A percentile compares a stretch with the other conserved stretches of the same genome.
phyloP scores from a whole-genome alignment of 495 filamentous ascomycete genomes.

The Xylaria curta region DNA sequence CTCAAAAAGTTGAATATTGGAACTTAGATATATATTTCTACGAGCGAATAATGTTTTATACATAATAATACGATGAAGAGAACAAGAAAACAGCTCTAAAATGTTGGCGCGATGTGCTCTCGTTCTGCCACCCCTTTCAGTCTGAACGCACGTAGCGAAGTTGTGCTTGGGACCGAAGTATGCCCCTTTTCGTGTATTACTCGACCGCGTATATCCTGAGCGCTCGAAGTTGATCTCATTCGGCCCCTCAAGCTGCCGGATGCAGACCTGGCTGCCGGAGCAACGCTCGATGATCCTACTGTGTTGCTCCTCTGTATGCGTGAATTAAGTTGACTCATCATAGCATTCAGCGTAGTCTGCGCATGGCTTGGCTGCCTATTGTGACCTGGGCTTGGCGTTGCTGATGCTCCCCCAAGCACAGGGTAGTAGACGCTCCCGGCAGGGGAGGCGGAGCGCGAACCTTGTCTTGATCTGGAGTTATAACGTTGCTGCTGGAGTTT shows the following conservation, averaged over 20 bases:
- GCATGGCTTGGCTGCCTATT: background rate
- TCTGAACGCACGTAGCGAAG: conserved; percentile 35
- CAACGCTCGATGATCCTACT: background rate
- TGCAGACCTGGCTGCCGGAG: background rate
- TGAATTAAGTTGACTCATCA: conserved; percentile 9
- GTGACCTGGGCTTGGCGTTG: conserved; percentile 22
- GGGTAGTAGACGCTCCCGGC: conserved; percentile 30
- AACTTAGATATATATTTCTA: background rate
- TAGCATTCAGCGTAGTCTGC: background rate
- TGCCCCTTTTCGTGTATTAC: conserved; percentile 16
- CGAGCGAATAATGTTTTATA: conserved; percentile 10
- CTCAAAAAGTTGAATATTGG: background rate
- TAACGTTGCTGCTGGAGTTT: conserved; percentile 34
- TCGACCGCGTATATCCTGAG: conserved; percentile 2
- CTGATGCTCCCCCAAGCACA: conserved; percentile 26
- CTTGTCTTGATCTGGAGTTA: conserved; percentile 23
- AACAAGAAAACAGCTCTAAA: background rate
- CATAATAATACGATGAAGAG: background rate
- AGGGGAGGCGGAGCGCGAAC: conserved; percentile 20
- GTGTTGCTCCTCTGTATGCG: conserved; percentile 5
- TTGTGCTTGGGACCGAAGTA: conserved; percentile 28
- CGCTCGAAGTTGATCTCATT: background rate
- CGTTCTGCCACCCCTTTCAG: conserved; percentile 28
- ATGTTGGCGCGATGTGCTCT: conserved; percentile 16
- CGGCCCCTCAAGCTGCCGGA: background rate